Percentiles rank a stretch among this genome's conserved stretches.
phyloP scores from a whole-genome alignment of 306 rosid genomes.

The Vicia faba region DNA sequence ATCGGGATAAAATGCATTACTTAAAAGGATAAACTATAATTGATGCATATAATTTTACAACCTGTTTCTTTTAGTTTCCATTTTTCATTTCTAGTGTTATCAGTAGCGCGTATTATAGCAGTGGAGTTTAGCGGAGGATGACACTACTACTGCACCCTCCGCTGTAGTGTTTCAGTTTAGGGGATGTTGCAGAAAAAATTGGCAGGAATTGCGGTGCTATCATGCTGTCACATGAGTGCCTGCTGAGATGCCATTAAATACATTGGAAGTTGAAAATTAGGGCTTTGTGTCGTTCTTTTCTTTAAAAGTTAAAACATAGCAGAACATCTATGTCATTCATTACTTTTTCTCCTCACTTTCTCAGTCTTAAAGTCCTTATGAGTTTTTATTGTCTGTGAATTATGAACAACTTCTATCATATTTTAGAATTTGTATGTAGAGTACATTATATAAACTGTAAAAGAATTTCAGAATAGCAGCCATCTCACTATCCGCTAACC shows the following conservation, averaged over 20 bases:
- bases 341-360: background rate
- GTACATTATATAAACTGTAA: background rate
- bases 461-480: background rate
- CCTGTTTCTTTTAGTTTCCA: slow-evolving; percentile 8
- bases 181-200: background rate
- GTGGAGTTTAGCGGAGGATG: background rate
- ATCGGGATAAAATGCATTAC: slow-evolving; percentile 22
- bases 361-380: too few relatives aligned
- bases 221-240: background rate
- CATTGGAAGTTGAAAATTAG: background rate
- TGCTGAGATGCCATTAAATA: background rate
- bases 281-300: background rate
- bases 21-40: slow-evolving; percentile 20
- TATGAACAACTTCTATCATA: background rate
- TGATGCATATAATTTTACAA: slow-evolving; percentile 4
- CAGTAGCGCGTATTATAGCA: background rate
- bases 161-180: background rate
- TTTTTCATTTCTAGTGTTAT: slow-evolving; percentile 9
- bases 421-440: background rate
- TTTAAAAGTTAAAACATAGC: background rate
- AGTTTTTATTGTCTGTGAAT: background rate
- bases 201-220: background rate
- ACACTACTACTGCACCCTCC: too few relatives aligned
- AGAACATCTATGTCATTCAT: background rate
- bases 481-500: background rate